These are phyloP conservation scores for Penicillium chermesinum DNA, from an alignment of 495 filamentous ascomycete species.

Conservation along the genomic window DNA sequence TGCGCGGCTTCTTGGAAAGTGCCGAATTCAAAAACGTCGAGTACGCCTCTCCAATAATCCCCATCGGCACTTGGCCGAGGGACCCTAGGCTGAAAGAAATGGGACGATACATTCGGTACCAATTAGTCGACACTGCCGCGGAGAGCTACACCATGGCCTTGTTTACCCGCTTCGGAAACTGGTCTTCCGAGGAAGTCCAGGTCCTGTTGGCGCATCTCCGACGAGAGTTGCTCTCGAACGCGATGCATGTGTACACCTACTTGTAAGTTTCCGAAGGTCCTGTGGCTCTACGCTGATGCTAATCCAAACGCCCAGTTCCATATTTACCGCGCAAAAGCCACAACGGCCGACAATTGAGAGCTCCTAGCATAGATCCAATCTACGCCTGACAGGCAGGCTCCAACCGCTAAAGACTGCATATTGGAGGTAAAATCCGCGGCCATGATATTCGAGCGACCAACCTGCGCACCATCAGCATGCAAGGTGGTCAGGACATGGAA, in stretches of 20 bases:
- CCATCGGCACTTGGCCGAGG: slow-evolving; percentile 36
- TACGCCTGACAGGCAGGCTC: neutral
- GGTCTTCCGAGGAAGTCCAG: slow-evolving; percentile 17
- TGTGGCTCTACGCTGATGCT: neutral
- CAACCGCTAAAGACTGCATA: too few relatives aligned
- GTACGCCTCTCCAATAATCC: slow-evolving; percentile 20
- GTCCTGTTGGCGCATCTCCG: slow-evolving; percentile 21
- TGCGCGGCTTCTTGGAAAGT: slow-evolving; percentile 7
- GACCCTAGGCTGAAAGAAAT: slow-evolving; percentile 37
- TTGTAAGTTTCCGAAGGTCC: slow-evolving; percentile 1
- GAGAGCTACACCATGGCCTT: slow-evolving; percentile 19
- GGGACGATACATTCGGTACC: slow-evolving; percentile 18
- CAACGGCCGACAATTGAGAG: neutral
- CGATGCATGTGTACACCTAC: slow-evolving; percentile 18
- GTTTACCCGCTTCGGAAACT: slow-evolving; percentile 18
- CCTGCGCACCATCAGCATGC: too few relatives aligned
- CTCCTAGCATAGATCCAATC: neutral
- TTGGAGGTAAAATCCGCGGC: too few relatives aligned
- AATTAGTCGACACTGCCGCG: slow-evolving; percentile 9
- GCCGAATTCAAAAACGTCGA: slow-evolving; percentile 15
- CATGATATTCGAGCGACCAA: too few relatives aligned
- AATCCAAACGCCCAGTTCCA: slow-evolving; percentile 4
- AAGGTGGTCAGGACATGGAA: too few relatives aligned
- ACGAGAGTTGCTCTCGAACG: slow-evolving; percentile 17
- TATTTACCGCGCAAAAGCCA: slow-evolving; percentile 16